Evolutionary conservation across 805 yeast genomes (phyloP).

Genomic region (Ogataea ramenticola): DNA sequence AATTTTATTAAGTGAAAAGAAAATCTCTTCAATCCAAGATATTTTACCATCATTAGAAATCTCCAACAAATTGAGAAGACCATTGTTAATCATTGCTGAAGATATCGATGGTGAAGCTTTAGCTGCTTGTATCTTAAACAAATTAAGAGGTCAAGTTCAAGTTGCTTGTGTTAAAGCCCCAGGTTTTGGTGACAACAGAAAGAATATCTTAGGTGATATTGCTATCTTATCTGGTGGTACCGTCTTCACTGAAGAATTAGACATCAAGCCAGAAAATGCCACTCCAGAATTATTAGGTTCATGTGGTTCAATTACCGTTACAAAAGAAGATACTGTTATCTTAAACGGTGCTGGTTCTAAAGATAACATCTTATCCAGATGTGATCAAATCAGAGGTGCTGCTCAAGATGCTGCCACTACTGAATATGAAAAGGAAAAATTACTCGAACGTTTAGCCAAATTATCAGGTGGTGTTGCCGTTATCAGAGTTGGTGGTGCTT

Average conservation of each 20-base stretch:
- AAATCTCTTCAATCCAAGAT: slow-evolving; percentile 83
- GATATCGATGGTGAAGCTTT: slow-evolving; percentile 97
- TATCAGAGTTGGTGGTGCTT: slow-evolving; percentile 92
- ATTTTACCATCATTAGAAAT: slow-evolving; percentile 88
- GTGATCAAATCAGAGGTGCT: slow-evolving; percentile 87
- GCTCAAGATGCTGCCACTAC: slow-evolving; percentile 67
- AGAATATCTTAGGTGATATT: slow-evolving; percentile 91
- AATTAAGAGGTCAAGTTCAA: slow-evolving; percentile 96
- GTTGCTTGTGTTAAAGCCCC: slow-evolving; percentile 98
- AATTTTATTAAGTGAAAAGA: slow-evolving; percentile 83
- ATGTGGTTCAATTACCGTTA: slow-evolving; percentile 84
- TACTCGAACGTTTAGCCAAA: slow-evolving; percentile 96
- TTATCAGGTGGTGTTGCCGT: slow-evolving; percentile 98
- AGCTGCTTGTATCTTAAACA: slow-evolving; percentile 95
- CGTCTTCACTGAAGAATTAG: slow-evolving; percentile 85
- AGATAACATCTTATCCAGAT: slow-evolving; percentile 73
- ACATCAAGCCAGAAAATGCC: slow-evolving; percentile 91
- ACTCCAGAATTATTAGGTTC: slow-evolving; percentile 85
- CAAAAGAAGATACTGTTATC: slow-evolving; percentile 93
- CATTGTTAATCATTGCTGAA: slow-evolving; percentile 88
- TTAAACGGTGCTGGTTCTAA: slow-evolving; percentile 89
- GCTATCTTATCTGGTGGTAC: slow-evolving; percentile 95
- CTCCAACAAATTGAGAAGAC: slow-evolving; percentile 89
- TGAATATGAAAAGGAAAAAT: slow-evolving; percentile 93
- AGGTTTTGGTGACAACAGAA: slow-evolving; percentile 98